phyloP scores from a whole-genome alignment of 768 basidiomycete species.

The Agrocybe chaxingu region DNA sequence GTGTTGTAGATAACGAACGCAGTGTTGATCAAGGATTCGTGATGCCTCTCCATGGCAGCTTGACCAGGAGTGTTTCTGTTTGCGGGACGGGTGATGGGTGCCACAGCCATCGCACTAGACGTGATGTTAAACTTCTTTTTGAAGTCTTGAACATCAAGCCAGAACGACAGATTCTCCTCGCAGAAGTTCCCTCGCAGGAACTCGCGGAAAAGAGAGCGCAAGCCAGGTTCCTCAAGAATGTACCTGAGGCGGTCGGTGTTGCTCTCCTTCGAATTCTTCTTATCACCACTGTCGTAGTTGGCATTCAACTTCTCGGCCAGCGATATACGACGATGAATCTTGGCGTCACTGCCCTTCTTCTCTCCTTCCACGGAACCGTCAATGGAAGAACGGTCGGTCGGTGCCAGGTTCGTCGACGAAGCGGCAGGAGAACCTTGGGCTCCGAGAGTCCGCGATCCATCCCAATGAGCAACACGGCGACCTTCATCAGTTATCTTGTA shows the following conservation, averaged over 20 bases:
- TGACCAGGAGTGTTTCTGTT: conserved; percentile 63
- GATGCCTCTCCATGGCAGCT: conserved; percentile 94
- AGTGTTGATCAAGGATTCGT: conserved; percentile 90
- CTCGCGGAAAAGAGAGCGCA: conserved; percentile 90
- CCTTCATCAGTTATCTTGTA: conserved; percentile 96
- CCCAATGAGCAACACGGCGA: conserved; percentile 82
- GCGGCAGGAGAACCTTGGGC: conserved; percentile 57
- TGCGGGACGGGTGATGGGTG: conserved; percentile 33
- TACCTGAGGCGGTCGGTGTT: conserved; percentile 88
- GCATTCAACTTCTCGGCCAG: conserved; percentile 70
- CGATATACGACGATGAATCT: conserved; percentile 76
- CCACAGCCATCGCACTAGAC: conserved; percentile 77
- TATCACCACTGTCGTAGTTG: conserved; percentile 49
- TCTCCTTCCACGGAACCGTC: conserved; percentile 41
- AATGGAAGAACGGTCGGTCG: conserved; percentile 55
- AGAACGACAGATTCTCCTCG: conserved; percentile 97
- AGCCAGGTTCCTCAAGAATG: conserved; percentile 89
- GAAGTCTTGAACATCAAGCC: conserved; percentile 97
- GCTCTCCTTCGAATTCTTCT: conserved; percentile 72
- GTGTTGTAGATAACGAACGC: conserved; percentile 93
- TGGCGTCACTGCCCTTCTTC: conserved; percentile 45
- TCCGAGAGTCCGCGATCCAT: conserved; percentile 38
- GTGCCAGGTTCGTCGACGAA: conserved; percentile 58
- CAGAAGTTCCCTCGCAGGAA: conserved; percentile 93
- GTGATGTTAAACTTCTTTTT: conserved; percentile 95